Evolutionary conservation across 495 filamentous ascomycete genomes (phyloP).

Genomic region (Margaritispora aquatica): DNA sequence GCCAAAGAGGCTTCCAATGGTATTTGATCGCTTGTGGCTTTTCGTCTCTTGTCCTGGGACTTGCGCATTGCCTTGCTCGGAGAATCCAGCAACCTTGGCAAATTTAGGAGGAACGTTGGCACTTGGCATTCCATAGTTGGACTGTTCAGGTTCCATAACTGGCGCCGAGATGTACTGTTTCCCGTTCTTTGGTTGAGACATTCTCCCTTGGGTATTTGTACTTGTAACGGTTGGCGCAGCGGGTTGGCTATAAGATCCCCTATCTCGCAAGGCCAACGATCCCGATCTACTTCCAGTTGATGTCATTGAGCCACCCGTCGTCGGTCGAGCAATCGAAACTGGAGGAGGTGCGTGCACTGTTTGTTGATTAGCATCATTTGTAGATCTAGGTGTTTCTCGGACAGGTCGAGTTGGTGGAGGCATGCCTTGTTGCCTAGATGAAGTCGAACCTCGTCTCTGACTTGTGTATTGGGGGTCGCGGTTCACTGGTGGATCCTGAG

Average conservation of each 20-base stretch:
- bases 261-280: slow-evolving; percentile 60
- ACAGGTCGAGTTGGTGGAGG: slow-evolving; percentile 45
- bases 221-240: slow-evolving; percentile 80
- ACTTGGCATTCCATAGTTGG: slow-evolving; percentile 53
- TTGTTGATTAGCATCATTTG: slow-evolving; percentile 42
- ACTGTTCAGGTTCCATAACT: slow-evolving; percentile 49
- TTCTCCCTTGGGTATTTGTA: slow-evolving; percentile 85
- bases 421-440: slow-evolving; percentile 39
- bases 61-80: slow-evolving; percentile 31
- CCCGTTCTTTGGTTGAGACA: slow-evolving; percentile 71
- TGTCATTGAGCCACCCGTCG: slow-evolving; percentile 76
- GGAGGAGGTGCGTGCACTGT: slow-evolving; percentile 29
- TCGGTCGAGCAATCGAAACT: slow-evolving; percentile 55
- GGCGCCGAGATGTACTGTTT: slow-evolving; percentile 65
- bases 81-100: slow-evolving; percentile 41
- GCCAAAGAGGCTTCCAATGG: slow-evolving; percentile 76
- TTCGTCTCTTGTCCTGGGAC: slow-evolving; percentile 34
- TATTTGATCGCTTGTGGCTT: slow-evolving; percentile 88
- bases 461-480: slow-evolving; percentile 31
- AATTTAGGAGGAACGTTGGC: slow-evolving; percentile 40
- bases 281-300: slow-evolving; percentile 50
- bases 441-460: slow-evolving; percentile 39
- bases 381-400: slow-evolving; percentile 42
- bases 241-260: slow-evolving; percentile 85
- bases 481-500: slow-evolving; percentile 39